Percentiles rank a stretch among this genome's conserved stretches.
phyloP scores from a whole-genome alignment of 108 stramenopile species.

The Pseudonitzschia multistriata region DNA sequence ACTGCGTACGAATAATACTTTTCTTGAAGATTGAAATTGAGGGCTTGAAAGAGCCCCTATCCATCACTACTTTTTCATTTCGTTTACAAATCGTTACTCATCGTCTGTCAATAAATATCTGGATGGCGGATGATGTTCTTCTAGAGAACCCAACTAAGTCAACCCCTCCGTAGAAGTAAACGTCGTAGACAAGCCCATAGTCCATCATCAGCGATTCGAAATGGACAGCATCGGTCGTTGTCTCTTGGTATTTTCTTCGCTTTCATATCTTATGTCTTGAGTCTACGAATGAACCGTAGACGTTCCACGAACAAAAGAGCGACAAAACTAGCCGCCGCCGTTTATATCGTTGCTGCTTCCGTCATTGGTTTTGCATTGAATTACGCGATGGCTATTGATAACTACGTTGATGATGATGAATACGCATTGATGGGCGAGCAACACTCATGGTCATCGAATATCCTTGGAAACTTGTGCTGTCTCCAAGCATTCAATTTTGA shows the following conservation, averaged over 20 bases:
- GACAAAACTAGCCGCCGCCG: neutral
- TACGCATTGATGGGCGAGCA: constrained; percentile 7
- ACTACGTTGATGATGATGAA: neutral
- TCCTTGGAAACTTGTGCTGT: constrained; percentile 10
- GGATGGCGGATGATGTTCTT: no score
- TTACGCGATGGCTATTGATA: neutral
- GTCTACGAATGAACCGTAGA: neutral
- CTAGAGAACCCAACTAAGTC: neutral
- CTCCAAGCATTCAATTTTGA: constrained; percentile 1
- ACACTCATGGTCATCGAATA: constrained; percentile 9
- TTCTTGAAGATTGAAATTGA: no score
- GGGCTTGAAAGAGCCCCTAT: no score
- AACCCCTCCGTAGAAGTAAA: neutral
- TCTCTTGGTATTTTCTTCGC: neutral
- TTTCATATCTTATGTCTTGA: neutral
- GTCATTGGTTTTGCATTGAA: neutral
- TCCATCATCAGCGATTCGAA: neutral
- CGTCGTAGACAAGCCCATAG: neutral
- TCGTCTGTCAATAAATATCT: no score
- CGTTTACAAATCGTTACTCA: no score
- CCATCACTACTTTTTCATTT: no score
- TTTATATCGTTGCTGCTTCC: neutral
- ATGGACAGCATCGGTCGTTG: neutral
- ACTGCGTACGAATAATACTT: no score
- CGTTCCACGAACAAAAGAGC: neutral